Evolutionary conservation across 176 grass and related monocot species (phyloP).

Genomic region (Musa itinerans): DNA sequence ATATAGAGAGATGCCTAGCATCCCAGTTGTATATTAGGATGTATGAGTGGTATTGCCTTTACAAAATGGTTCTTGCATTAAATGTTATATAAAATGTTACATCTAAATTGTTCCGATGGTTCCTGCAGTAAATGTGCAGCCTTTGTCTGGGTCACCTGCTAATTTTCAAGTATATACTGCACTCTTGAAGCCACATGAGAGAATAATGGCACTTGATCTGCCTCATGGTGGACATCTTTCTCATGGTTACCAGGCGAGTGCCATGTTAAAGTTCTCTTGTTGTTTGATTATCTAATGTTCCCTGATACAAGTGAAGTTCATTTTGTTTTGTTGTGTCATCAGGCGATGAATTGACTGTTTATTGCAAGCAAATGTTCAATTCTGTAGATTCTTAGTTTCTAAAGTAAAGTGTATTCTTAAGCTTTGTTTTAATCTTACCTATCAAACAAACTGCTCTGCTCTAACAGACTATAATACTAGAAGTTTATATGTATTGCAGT

Average conservation of each 20-base stretch:
- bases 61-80: background rate
- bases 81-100: background rate
- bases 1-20: background rate
- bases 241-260: constrained; percentile 86
- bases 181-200: constrained; percentile 93
- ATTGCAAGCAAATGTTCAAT: too few relatives aligned
- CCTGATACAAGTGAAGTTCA: background rate
- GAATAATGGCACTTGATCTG: constrained; percentile 98
- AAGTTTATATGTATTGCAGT: too few relatives aligned
- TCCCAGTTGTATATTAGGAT: background rate
- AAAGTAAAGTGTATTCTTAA: too few relatives aligned
- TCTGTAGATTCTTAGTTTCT: too few relatives aligned
- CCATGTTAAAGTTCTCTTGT: background rate
- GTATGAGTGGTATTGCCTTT: background rate
- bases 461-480: background rate
- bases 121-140: constrained; percentile 79
- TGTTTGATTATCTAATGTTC: background rate
- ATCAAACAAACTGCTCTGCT: background rate
- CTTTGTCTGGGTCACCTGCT: constrained; percentile 79
- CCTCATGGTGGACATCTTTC: constrained; percentile 99
- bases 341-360: background rate
- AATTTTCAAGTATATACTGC: constrained; percentile 99
- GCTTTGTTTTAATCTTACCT: background rate
- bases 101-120: background rate
- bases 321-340: background rate